Evolutionary conservation across 306 rosid species (phyloP), one percentile per base, ranked within the genome.

Genomic region (Quercus suber): DNA sequence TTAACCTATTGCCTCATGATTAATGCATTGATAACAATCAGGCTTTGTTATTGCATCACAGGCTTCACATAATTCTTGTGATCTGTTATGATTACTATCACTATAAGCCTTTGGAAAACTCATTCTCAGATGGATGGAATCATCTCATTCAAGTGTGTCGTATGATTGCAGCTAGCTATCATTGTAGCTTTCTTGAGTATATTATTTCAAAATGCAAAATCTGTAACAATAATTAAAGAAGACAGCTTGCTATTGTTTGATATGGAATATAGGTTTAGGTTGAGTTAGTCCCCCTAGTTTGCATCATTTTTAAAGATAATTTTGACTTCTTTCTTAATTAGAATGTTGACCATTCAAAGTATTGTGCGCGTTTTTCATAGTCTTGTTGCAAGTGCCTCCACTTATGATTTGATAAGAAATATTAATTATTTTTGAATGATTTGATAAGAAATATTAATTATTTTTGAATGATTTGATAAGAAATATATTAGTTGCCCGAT

Each of bases 271-370:
- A 71, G 81, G 56, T 77, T 73, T 72, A 74, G 81, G 56, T 77
- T 76, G 71, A 58, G 21, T 41, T 70, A 18, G 59, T 71, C 63
- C 59, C 55, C 55, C 71, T 58, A 28, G 25, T 79, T 78, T 72
- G 80, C 72, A 74, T 82, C 21, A 15, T 77, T 25, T 25, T 80
- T 82, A 75, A 28, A 69, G 83, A 45, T 83, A 69, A 18, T 49
- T 76, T 79, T 74, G 70, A 72, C 64, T 61, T 71, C 17, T 73
- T 53, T 74, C 73, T 82, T 61, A 73, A 60, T 45, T 77, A 71
- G 75, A 82, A 81, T 74, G 73, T 78, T 69, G 89, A 87, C 89
- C 78, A 82, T 83, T 76, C 76, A 79, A 18, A 71, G 37, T 4
- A 45, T 21, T 77, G 70, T 73, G 63, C 76, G 56, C 79, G 81